Base-by-base conservation (phyloP, 208 protist species). In the Acanthamoeba castellanii region DNA sequence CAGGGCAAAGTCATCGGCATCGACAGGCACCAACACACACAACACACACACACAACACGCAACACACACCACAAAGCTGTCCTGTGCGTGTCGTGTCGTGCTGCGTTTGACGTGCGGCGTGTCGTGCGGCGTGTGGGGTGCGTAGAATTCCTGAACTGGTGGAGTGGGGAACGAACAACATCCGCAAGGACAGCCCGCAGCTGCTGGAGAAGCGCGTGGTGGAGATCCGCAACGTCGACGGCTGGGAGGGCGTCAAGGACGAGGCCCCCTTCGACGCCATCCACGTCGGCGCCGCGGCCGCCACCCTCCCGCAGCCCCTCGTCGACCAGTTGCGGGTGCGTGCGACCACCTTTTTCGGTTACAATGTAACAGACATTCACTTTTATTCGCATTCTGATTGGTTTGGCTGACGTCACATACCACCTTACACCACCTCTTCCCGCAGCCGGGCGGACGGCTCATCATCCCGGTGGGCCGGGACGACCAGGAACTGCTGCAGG, bases 211-310 rank as follows among this genome's bases (percentile, higher is more conserved):
- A 50, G 16, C 59, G 30, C 22, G 37, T 92, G 16, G 95, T 94
- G 18, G 64, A 82, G 66, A n/a, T 94, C 27, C 4, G 68, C 18
- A 11, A 34, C 27, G 97, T 89, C 16, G 96, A 97, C 57, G 97
- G 97, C 30, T 95, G 94, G 22, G 34, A 76, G 37, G 97, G 97
- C 57, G 55, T 81, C 25, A 0, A 34, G 30, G 52, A 74, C 18
- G 30, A 94, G 22, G 96, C 66, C 20, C 96, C 96, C 47, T 98
- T 96, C 50, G 97, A 98, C 78, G 61, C 45, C 16, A 98, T 98
- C 11, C 97, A 98, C 89, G 97, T 98, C 25, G 97, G 61, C 30
- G 76, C 59, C 57, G 87, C 81, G 7, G 94, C 66, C 52, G 85
- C 94, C 78, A 64, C 14, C 9, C 11, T 97, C 22, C 96, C 97